These are phyloP conservation scores for Cubamyces lactineus DNA, from an alignment of 768 basidiomycete species.

Conservation along the genomic window DNA sequence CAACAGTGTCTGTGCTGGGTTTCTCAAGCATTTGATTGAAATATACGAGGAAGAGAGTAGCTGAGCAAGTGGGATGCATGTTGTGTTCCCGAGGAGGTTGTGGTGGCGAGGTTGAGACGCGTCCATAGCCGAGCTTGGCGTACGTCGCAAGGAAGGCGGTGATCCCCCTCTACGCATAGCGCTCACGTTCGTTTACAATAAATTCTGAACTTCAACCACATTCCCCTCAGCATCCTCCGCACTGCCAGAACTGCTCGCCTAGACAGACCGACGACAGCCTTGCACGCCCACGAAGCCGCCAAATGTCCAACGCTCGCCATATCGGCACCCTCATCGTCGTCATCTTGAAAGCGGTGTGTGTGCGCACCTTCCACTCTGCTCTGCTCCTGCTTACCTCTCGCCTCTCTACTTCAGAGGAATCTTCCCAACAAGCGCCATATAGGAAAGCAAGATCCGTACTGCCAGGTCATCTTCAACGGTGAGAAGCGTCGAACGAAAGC, in stretches of 20 bases:
- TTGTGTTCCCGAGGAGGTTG: conserved; percentile 4
- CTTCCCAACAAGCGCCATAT: conserved; percentile 90
- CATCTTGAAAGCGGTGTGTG: conserved; percentile 88
- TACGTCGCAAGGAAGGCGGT: conserved; percentile 9
- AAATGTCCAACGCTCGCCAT: conserved; percentile 63
- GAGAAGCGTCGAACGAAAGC: conserved; percentile 89
- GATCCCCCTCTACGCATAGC: conserved; percentile 8
- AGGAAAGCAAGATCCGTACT: conserved; percentile 98
- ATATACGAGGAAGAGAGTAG: background rate
- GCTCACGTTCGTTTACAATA: conserved; percentile 17
- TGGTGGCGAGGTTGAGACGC: background rate
- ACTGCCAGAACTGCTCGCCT: background rate
- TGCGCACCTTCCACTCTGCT: conserved; percentile 11
- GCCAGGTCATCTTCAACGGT: conserved; percentile 73
- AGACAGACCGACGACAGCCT: background rate
- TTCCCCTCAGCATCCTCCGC: conserved; percentile 8
- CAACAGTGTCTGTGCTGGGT: background rate
- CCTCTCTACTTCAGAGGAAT: conserved; percentile 60
- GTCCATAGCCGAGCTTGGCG: conserved; percentile 19
- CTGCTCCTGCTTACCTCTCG: conserved; percentile 9
- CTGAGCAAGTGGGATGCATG: background rate
- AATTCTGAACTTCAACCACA: conserved; percentile 17
- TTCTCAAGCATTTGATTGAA: background rate
- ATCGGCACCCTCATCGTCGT: conserved; percentile 95
- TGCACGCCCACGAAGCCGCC: background rate